Evolutionary conservation across 2,329 filamentous ascomycete genomes (phyloP).

Genomic region (Penicillium decumbens): DNA sequence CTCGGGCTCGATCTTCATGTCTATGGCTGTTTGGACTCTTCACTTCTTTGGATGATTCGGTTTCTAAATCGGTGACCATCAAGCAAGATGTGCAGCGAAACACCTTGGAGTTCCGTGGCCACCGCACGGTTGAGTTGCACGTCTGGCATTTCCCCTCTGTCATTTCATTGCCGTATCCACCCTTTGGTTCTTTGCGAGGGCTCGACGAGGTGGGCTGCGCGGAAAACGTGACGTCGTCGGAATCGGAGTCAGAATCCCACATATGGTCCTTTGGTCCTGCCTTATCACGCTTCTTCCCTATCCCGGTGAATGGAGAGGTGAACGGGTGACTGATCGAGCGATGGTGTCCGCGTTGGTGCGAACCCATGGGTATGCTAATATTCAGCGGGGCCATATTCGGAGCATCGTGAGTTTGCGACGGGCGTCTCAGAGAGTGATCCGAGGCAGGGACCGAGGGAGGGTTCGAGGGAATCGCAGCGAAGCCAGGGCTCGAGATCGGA

Average conservation of each 20-base stretch:
- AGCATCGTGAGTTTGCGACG: slow-evolving; percentile 25
- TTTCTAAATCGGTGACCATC: slow-evolving; percentile 74
- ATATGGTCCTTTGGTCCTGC: slow-evolving; percentile 44
- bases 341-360: slow-evolving; percentile 43
- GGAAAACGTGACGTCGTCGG: slow-evolving; percentile 31
- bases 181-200: slow-evolving; percentile 37
- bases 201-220: slow-evolving; percentile 34
- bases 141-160: slow-evolving; percentile 76
- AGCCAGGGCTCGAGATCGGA: slow-evolving; percentile 21
- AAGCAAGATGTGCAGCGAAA: slow-evolving; percentile 81
- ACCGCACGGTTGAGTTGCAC: slow-evolving; percentile 73
- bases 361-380: slow-evolving; percentile 12
- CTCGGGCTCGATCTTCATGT: slow-evolving; percentile 2
- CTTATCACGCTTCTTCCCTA: slow-evolving; percentile 50
- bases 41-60: slow-evolving; percentile 26
- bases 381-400: slow-evolving; percentile 21
- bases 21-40: slow-evolving; percentile 16
- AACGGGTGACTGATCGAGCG: slow-evolving; percentile 79
- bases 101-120: slow-evolving; percentile 66
- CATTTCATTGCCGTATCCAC: slow-evolving; percentile 55
- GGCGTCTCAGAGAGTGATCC: slow-evolving; percentile 20
- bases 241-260: slow-evolving; percentile 46
- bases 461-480: slow-evolving; percentile 18
- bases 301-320: slow-evolving; percentile 63
- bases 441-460: slow-evolving; percentile 14